Evolutionary conservation across 495 filamentous ascomycete species (phyloP), one percentile per base, ranked within the genome.

Genomic region (Clohesyomyces aquaticus): DNA sequence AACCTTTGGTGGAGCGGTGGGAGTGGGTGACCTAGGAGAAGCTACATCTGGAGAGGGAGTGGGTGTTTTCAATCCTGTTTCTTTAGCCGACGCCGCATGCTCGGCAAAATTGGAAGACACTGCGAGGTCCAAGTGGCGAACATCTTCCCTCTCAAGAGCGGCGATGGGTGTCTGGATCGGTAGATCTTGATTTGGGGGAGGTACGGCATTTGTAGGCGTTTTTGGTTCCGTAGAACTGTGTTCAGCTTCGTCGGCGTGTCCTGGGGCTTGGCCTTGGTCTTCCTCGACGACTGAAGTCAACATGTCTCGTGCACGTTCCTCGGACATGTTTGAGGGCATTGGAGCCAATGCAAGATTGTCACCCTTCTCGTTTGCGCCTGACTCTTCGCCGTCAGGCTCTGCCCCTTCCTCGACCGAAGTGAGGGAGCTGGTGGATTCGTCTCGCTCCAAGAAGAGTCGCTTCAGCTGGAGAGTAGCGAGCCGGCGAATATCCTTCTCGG

Each of bases 401-500:
- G 60, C 78, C 72, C 45, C 75, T 71, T 42, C 82, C 18, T 91
- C 88, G 4, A 82, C 82, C n/a, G 85, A 85, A 6, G 81, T 79
- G 1, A 93, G 69, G 21, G 88, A 87, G 55, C 88, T 83, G 14
- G 85, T 85, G 8, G 91, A 87, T 55, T 89, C 87, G 73, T 93
- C 89, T 52, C 81, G 81, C 69, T 98, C 93, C 18, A 95, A 83
- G 73, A 98, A 99, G 55, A 99, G 89, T 72, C 94, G 97, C 75
- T 88, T 94, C 51, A 99, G 80, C 68, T 99, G 95, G 32, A 96
- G 81, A 23, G 92, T 88, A 43, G 95, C 93, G 51, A 99, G 78
- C 65, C 93, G 84, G 61, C 91, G 84, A 63, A 99, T 97, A 77
- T 99, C 95, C 69, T 97, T 98, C 69, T 99, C 95, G 0, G 93